Base-by-base conservation (phyloP, 495 filamentous ascomycete species). In the Aspergillus leporis region DNA sequence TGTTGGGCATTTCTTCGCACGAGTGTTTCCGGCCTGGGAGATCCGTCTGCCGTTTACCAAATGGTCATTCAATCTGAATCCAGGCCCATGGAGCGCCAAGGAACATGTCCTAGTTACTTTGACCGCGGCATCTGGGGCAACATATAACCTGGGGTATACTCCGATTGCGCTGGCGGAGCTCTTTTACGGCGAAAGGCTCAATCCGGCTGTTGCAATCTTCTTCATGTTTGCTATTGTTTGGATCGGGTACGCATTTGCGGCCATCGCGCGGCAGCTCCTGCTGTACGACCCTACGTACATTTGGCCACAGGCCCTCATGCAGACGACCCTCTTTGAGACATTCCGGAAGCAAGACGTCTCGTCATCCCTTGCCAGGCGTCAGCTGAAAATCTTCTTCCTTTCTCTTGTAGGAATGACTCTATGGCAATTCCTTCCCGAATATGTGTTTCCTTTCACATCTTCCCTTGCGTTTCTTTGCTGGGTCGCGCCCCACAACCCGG, bases 401-500 rank as follows among this genome's bases (percentile, higher is more conserved):
- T 70, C 75, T 2, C 68, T 85, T 12, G 47, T 78, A 1, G 82
- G 74, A 10, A 74, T 82, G 64, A 81, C 77, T 0, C 57, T 83
- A 1, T 85, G 83, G 83, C 81, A 85, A 53, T 85, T 85, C 56
- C 68, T 85, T 2, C 83, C 82, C 4, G 82, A 85, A 58, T 84
- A 79, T 47, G 74, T 79, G 14, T 85, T 85, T 59, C 82, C 81
- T 0, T 79, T 84, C 56, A 65, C 80, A 13, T 78, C 75, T n/a
- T 85, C 83, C 0, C 70, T 85, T 12, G 80, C 83, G 3, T 84
- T 84, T 51, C 73, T 85, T n/a, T 85, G 83, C 70, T 84, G 83
- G 83, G 81, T 85, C 14, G 82, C 83, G 7, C 82, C 82, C 8
- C 72, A 73, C 18, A 84, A 83, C 59, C 65, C 73, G 7, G 72